Percentiles rank a stretch among this genome's conserved stretches.
phyloP scores from a whole-genome alignment of 352 stramenopile genomes.

The Phytophthora foliorum region DNA sequence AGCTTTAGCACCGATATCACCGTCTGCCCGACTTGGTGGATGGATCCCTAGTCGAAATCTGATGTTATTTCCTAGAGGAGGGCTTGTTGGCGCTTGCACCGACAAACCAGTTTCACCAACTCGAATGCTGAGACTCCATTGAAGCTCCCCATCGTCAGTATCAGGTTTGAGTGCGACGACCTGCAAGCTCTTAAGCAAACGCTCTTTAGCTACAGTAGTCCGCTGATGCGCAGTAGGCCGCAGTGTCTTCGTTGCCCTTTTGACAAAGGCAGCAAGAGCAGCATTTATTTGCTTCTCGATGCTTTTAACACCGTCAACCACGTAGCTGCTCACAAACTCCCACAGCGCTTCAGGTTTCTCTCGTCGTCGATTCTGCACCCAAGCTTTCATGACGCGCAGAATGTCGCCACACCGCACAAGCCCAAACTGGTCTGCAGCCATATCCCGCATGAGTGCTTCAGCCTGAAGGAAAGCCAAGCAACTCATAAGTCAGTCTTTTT shows the following conservation, averaged over 20 bases:
- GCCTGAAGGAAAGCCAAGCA: conserved; percentile 39
- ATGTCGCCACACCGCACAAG: conserved; percentile 60
- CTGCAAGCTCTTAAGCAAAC: conserved; percentile 17
- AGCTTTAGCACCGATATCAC: neutral
- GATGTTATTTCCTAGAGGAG: conserved; percentile 27
- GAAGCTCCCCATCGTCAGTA: conserved; percentile 47
- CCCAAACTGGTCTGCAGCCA: conserved; percentile 53
- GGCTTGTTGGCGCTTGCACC: neutral
- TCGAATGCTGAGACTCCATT: conserved; percentile 44
- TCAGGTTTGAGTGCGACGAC: conserved; percentile 12
- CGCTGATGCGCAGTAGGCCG: conserved; percentile 3
- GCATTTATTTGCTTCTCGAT: conserved; percentile 31
- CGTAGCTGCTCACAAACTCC: conserved; percentile 39
- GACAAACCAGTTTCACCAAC: conserved; percentile 23
- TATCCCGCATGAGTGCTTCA: conserved; percentile 36
- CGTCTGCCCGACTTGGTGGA: conserved; percentile 21
- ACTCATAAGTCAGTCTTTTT: neutral
- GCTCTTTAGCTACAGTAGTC: conserved; percentile 20
- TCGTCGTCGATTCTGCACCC: conserved; percentile 33
- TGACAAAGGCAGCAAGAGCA: conserved; percentile 10
- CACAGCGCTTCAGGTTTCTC: conserved; percentile 49
- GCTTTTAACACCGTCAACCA: conserved; percentile 24
- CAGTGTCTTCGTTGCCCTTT: conserved; percentile 18
- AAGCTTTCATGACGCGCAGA: conserved; percentile 56
- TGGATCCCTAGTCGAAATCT: conserved; percentile 57